Percentiles rank a stretch among this genome's conserved stretches.
Conservation (phyloP, 129 eudicot genomes). For the Helianthus annuus region DNA sequence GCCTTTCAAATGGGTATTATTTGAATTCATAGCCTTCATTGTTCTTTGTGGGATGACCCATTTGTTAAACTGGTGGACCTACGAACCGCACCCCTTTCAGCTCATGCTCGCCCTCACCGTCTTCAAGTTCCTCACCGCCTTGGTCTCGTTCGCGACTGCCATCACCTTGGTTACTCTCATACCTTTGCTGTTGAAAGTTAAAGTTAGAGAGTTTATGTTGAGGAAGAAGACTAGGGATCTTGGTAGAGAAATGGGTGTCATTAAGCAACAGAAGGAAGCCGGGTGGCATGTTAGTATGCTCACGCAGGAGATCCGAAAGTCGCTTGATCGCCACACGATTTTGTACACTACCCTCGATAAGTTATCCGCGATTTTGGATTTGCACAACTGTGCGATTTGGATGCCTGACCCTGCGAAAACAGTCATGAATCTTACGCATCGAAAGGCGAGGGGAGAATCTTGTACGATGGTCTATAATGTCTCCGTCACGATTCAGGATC, state of each 20-base stretch:
- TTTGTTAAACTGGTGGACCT: conserved; percentile 76
- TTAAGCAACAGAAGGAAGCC: conserved; percentile 59
- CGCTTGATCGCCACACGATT: conserved; percentile 73
- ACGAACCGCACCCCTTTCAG: conserved; percentile 73
- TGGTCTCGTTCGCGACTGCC: conserved; percentile 78
- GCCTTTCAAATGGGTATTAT: conserved; percentile 85
- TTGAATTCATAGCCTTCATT: conserved; percentile 71
- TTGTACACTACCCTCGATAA: conserved; percentile 71
- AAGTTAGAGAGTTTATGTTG: conserved; percentile 75
- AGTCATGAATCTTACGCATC: conserved; percentile 60
- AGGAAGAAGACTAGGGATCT: conserved; percentile 74
- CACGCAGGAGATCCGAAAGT: conserved; percentile 73
- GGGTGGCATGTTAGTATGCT: conserved; percentile 81
- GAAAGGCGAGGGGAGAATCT: conserved; percentile 27
- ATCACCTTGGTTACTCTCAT: conserved; percentile 68
- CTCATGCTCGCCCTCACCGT: conserved; percentile 72
- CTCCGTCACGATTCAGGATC: conserved; percentile 44
- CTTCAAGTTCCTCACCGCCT: conserved; percentile 78
- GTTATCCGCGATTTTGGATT: conserved; percentile 57
- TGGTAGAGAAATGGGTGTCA: conserved; percentile 68
- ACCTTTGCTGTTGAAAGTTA: conserved; percentile 71
- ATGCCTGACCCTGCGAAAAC: conserved; percentile 58
- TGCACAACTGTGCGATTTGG: conserved; percentile 79
- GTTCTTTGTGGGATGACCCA: conserved; percentile 90
- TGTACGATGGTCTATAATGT: conserved; percentile 17